Conservation (phyloP, 805 yeast species). For the Cyberlindnera mississippiensis region DNA sequence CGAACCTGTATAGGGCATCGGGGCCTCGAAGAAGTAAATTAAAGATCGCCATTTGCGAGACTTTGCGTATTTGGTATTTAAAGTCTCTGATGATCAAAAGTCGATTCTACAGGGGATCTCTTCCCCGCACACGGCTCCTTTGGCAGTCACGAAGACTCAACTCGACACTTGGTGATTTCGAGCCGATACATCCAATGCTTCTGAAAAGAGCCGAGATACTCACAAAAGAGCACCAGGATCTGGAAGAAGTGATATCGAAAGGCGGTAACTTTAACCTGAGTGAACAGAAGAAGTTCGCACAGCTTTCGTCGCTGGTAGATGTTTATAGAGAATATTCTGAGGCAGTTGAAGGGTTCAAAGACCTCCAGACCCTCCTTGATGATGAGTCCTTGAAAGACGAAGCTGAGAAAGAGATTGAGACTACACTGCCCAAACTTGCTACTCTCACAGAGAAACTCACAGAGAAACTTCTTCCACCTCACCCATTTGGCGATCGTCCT, state of each 20-base stretch:
- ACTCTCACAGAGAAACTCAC: constrained; percentile 45
- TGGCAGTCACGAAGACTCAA: not conserved
- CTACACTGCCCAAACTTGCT: constrained; percentile 41
- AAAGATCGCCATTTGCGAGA: no score
- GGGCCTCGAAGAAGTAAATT: no score
- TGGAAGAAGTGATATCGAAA: constrained; percentile 40
- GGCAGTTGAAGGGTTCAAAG: constrained; percentile 29
- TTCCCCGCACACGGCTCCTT: not conserved
- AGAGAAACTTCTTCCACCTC: constrained; percentile 64
- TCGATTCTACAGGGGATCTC: not conserved
- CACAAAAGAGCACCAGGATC: constrained; percentile 35
- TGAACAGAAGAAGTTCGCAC: constrained; percentile 46
- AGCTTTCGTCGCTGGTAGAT: constrained; percentile 41
- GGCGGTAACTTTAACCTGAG: constrained; percentile 42
- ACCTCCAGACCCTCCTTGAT: constrained; percentile 40
- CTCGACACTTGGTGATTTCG: constrained; percentile 10
- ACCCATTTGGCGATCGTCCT: constrained; percentile 69
- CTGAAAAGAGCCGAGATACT: constrained; percentile 43
- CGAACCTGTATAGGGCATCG: no score
- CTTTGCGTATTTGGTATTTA: no score
- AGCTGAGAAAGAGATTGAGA: constrained; percentile 57
- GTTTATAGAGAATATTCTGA: constrained; percentile 36
- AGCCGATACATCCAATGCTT: constrained; percentile 47
- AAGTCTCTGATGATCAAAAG: not conserved
- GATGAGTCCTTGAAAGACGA: constrained; percentile 52